Conservation (phyloP, 768 basidiomycete genomes). For the Coprinopsis strossmayeri region DNA sequence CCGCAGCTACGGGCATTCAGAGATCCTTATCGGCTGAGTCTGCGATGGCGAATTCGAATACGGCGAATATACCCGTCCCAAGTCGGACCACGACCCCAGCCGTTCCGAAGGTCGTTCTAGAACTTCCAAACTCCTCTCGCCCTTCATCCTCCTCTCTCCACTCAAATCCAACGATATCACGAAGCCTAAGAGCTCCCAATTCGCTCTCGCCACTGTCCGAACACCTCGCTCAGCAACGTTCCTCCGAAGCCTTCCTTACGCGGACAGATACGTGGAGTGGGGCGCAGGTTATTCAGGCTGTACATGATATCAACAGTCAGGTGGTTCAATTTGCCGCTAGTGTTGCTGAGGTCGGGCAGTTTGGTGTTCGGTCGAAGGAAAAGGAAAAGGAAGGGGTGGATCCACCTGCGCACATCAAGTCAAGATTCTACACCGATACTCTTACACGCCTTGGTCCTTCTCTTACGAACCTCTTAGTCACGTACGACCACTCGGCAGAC, state of each 20-base stretch:
- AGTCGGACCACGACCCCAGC: too few relatives aligned
- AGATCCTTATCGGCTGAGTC: too few relatives aligned
- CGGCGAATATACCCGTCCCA: too few relatives aligned
- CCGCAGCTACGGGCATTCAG: too few relatives aligned
- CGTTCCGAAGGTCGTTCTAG: too few relatives aligned
- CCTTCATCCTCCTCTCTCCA: slow-evolving; percentile 2
- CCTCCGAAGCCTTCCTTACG: slow-evolving; percentile 63
- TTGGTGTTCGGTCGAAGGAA: slow-evolving; percentile 22
- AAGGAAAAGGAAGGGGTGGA: too few relatives aligned
- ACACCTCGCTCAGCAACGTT: slow-evolving; percentile 23
- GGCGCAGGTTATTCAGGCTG: slow-evolving; percentile 70
- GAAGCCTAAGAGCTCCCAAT: background rate
- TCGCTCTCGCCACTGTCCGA: background rate
- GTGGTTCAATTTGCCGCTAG: slow-evolving; percentile 76
- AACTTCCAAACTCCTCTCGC: too few relatives aligned
- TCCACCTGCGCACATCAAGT: background rate
- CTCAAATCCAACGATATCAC: background rate
- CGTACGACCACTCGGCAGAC: slow-evolving; percentile 67
- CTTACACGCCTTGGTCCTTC: slow-evolving; percentile 56
- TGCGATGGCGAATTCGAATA: too few relatives aligned
- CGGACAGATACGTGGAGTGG: slow-evolving; percentile 73
- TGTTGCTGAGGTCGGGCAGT: slow-evolving; percentile 61
- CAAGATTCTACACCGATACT: slow-evolving; percentile 30
- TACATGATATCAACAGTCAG: slow-evolving; percentile 76
- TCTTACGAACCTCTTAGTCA: slow-evolving; percentile 52